These are phyloP conservation scores for Citrullus amarus DNA, from an alignment of 306 rosid species.

Conservation along the genomic window DNA sequence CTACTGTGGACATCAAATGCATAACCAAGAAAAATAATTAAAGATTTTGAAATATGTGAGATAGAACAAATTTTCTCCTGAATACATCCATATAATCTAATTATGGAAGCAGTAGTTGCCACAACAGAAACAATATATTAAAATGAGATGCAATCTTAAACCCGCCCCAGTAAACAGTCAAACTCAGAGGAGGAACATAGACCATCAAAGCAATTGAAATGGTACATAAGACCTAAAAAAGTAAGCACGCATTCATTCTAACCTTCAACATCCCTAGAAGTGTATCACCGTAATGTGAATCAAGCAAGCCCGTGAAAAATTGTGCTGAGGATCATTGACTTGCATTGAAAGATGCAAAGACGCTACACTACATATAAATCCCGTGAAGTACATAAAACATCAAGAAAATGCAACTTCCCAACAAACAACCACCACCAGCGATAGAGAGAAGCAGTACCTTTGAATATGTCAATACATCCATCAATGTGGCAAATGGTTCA, in stretches of 20 bases:
- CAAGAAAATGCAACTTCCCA: background rate
- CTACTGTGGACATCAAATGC: background rate
- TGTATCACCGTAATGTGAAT: background rate
- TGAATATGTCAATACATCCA: conserved; percentile 41
- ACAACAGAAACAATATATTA: background rate
- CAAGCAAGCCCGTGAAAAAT: background rate
- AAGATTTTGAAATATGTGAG: background rate
- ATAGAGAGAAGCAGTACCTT: conserved; percentile 26
- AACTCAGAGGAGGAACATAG: background rate
- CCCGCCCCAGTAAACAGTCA: background rate
- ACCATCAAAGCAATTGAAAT: background rate
- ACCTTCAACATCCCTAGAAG: background rate
- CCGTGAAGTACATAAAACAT: background rate
- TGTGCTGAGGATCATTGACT: background rate
- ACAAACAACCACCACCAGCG: background rate
- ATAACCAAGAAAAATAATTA: background rate
- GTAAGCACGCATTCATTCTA: background rate
- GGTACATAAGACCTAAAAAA: background rate
- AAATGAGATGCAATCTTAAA: background rate
- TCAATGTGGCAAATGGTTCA: conserved; percentile 28
- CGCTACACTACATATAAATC: background rate
- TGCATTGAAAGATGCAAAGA: background rate
- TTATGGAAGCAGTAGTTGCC: background rate
- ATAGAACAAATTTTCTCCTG: background rate
- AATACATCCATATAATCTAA: background rate